Evolutionary conservation across 208 protist species (phyloP), one percentile per base, ranked within the genome.

Genomic region (Trypanosoma rangeli): DNA sequence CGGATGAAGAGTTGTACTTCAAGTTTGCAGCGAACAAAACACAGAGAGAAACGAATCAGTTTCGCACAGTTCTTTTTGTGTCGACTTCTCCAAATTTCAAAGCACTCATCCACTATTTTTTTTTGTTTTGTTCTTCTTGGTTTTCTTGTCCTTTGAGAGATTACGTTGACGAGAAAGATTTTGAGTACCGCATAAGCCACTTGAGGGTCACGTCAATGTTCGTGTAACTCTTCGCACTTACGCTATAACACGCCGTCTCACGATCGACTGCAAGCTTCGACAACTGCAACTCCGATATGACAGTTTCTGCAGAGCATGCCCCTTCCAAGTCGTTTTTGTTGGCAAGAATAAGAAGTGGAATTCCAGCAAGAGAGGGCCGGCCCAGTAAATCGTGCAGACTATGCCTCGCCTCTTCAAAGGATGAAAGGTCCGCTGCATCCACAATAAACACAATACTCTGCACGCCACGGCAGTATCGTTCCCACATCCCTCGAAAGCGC

Each of bases 281-380:
- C 10, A 97, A 52, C 28, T 87, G 67, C 86, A 96, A 58, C 29
- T 54, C 29, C 18, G 89, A 70, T 58, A 88, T 85, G 20, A 96
- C 57, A 44, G 87, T 85, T 16, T 93, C 75, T 29, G 66, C 79
- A 24, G 58, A 54, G 18, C 87, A 69, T 20, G 89, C 81, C 8
- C 68, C 65, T 18, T 70, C 76, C 18, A 98, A 63, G 78, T 98
- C 95, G 73, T 97, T 97, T 72, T 98, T 98, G 73, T 98, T 98
- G 24, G 80, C 95, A 5, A 98, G 74, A 0, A 98, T 86, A 18
- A 98, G 76, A 9, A 97, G 44, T n/a, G 95, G 95, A 67, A 96
- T 98, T 33, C 73, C 70, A 4, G 54, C 44, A n/a, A 97, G 83
- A 39, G 85, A 67, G 12, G 86, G 87, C 74, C 96, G 95, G 28